These are phyloP conservation scores for Teratosphaeria gauchensis DNA, from an alignment of 2,329 filamentous ascomycete genomes.

Conservation along the genomic window DNA sequence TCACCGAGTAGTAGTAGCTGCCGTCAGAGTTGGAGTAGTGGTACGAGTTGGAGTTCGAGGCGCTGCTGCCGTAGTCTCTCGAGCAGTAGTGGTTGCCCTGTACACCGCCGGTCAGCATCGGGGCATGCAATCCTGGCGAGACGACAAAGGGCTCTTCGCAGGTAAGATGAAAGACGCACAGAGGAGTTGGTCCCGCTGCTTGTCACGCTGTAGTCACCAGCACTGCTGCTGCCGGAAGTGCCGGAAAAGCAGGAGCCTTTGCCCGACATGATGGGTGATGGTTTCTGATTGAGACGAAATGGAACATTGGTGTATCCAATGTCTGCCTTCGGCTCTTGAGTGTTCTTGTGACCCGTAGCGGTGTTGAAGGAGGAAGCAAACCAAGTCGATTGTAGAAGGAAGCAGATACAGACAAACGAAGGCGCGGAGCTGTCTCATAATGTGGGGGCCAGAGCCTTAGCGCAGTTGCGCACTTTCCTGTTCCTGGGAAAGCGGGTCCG, in stretches of 20 bases:
- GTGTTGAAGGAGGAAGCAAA: too few species aligned
- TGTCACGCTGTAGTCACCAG: slow-evolving; percentile 30
- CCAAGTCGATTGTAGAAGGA: too few species aligned
- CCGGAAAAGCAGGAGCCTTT: slow-evolving; percentile 6
- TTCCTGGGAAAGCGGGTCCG: neutral
- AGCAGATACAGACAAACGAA: too few species aligned
- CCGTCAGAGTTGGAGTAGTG: slow-evolving; percentile 57
- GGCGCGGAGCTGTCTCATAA: too few species aligned
- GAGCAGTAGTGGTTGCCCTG: slow-evolving; percentile 61
- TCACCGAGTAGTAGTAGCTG: slow-evolving; percentile 21
- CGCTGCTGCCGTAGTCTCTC: slow-evolving; percentile 51
- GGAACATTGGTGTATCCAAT: neutral
- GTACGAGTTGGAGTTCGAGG: slow-evolving; percentile 50
- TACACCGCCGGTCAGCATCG: neutral
- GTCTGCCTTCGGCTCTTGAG: too few species aligned
- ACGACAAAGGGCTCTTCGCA: too few species aligned
- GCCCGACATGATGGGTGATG: neutral
- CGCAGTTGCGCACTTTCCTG: neutral
- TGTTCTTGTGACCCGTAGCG: too few species aligned
- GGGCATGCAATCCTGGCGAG: neutral
- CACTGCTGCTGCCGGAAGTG: slow-evolving; percentile 4
- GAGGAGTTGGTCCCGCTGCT: slow-evolving; percentile 52
- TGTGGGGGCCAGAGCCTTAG: neutral
- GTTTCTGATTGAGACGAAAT: neutral
- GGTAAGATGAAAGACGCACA: slow-evolving; percentile 31